Percentiles rank a stretch among this genome's conserved stretches.
These are phyloP conservation scores for Ophioceras dolichostomum DNA, from an alignment of 2,329 filamentous ascomycete species.

Conservation along the genomic window DNA sequence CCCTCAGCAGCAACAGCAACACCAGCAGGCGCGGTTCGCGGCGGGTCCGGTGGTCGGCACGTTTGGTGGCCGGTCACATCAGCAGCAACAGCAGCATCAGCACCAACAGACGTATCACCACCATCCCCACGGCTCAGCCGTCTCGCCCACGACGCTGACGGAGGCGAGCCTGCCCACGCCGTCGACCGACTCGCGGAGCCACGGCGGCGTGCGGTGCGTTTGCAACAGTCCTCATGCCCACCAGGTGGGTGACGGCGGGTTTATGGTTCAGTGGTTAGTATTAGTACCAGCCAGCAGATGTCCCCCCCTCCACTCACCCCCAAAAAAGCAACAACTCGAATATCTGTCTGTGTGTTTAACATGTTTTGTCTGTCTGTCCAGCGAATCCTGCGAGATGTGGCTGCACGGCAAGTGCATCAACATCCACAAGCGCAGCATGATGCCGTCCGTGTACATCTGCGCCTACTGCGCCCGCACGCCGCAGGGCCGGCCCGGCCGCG, in stretches of 20 bases:
- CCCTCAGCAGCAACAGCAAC: not conserved
- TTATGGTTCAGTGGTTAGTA: conserved; percentile 57
- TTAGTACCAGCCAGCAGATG: too few species aligned
- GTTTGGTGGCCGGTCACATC: not conserved
- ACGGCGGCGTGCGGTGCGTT: conserved; percentile 38
- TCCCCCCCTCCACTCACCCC: not conserved
- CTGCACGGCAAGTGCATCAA: conserved; percentile 52
- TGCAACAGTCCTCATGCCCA: conserved; percentile 33
- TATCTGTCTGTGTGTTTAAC: too few species aligned
- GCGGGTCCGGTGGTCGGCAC: conserved; percentile 7
- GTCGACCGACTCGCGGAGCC: conserved; percentile 25
- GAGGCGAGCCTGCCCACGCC: conserved; percentile 35
- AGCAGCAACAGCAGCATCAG: not conserved
- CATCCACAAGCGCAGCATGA: conserved; percentile 37
- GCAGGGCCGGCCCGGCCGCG: conserved; percentile 33
- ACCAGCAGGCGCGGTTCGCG: conserved; percentile 15
- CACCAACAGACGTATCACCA: too few species aligned
- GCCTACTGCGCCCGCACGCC: conserved; percentile 50
- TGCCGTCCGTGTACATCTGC: conserved; percentile 51
- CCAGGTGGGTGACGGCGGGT: conserved; percentile 32
- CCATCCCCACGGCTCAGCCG: conserved; percentile 7
- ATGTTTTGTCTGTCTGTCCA: conserved; percentile 16
- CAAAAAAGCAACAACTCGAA: too few species aligned
- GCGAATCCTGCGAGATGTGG: conserved; percentile 54
- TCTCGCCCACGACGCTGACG: conserved; percentile 37